These are phyloP conservation scores for button mushroom (Agaricus bisporus) DNA, from an alignment of 768 basidiomycete species.

Conservation along the genomic window DNA sequence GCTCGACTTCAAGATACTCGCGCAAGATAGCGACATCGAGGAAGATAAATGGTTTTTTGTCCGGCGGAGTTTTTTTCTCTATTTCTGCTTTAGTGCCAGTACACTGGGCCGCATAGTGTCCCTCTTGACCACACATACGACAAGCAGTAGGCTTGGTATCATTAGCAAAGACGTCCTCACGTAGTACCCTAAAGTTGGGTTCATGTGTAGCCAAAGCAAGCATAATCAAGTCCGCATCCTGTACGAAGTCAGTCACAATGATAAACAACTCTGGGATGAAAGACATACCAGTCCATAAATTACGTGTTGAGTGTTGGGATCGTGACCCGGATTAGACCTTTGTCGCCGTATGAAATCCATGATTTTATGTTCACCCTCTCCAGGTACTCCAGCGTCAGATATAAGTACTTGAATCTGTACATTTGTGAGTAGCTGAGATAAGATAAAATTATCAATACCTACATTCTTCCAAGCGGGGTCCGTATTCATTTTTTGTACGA, in stretches of 20 bases:
- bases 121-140: slow-evolving; percentile 90
- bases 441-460: slow-evolving; percentile 18
- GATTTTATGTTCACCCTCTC: slow-evolving; percentile 99
- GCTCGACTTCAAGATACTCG: slow-evolving; percentile 96
- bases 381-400: slow-evolving; percentile 94
- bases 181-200: slow-evolving; percentile 93
- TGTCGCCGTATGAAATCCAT: slow-evolving; percentile 98
- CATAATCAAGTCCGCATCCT: slow-evolving; percentile 99
- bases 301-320: slow-evolving; percentile 93
- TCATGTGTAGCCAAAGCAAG: slow-evolving; percentile 96
- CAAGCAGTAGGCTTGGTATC: slow-evolving; percentile 78
- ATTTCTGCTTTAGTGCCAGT: slow-evolving; percentile 69
- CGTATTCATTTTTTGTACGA: slow-evolving; percentile 88
- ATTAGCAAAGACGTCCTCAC: slow-evolving; percentile 92
- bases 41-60: slow-evolving; percentile 98
- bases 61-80: slow-evolving; percentile 60
- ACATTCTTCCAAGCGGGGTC: slow-evolving; percentile 97
- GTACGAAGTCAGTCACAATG: slow-evolving; percentile 8
- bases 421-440: slow-evolving; percentile 1
- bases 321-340: slow-evolving; percentile 78
- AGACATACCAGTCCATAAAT: slow-evolving; percentile 88
- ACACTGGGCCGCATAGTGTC: slow-evolving; percentile 94
- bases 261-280: neutral
- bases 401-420: slow-evolving; percentile 88
- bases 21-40: slow-evolving; percentile 93